Evolutionary conservation across 305 asterid species (phyloP), one percentile per base, ranked within the genome.

Genomic region (Andrographis paniculata): DNA sequence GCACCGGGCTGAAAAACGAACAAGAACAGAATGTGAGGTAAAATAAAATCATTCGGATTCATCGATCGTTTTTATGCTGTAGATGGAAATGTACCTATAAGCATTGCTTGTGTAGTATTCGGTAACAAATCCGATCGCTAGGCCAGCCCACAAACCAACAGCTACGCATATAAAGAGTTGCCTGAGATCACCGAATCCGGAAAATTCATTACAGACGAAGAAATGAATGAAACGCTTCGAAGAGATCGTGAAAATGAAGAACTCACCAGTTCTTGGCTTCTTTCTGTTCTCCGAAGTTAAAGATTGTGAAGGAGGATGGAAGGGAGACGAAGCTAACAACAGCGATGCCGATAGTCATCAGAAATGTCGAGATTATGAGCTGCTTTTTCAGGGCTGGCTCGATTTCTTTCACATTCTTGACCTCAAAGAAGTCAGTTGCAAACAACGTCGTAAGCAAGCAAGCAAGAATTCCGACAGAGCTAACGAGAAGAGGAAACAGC

Each of bases 61-160:
- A n/a, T n/a, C n/a, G n/a, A n/a, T n/a, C n/a, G n/a, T n/a, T n/a
- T n/a, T n/a, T n/a, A n/a, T n/a, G n/a, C n/a, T n/a, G n/a, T n/a
- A n/a, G n/a, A n/a, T n/a, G n/a, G n/a, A n/a, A n/a, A n/a, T n/a
- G n/a, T n/a, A 82, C 94, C 94, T 79, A 74, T 83, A 83, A 37
- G 94, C 92, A 58, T 83, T 83, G 76, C 94, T 83, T 48, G 94
- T 80, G 61, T 70, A 83, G 55, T 83, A 83, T 53, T 83, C 92
- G 0, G 92, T 83, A 53, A 83, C 85, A 18, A 80, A 83, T 10
- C 94, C 94, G 5, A 83, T 83, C 22, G 80, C 66, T 46, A 83
- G 92, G 59, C 94, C 94, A 58, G 94, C 87, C 94, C 94, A 83
- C 40, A 83, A 79, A 57, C 94, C 92, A 50, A 80, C 87, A 39